These are phyloP conservation scores for Botryotinia globosa DNA, from an alignment of 2,329 filamentous ascomycete species.

Conservation along the genomic window DNA sequence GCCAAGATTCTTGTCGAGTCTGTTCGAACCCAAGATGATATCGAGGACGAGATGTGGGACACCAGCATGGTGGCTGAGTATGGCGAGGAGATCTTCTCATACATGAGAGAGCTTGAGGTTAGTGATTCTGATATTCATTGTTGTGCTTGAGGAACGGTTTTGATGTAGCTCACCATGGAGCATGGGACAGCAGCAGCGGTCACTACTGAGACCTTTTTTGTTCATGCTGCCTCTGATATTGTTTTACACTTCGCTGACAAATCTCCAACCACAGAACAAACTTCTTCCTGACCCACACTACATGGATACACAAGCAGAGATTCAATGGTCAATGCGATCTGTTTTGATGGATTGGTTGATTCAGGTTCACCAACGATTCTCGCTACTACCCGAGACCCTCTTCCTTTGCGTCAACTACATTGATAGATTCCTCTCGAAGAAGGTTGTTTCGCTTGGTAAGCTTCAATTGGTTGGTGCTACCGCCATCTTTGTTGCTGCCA, in stretches of 20 bases:
- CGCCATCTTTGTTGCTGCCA: conserved; percentile 91
- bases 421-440: conserved; percentile 90
- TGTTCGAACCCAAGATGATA: conserved; percentile 60
- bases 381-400: conserved; percentile 86
- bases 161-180: not conserved
- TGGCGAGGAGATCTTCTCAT: conserved; percentile 89
- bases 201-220: conserved; percentile 12
- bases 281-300: conserved; percentile 89
- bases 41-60: conserved; percentile 88
- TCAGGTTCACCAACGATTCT: conserved; percentile 91
- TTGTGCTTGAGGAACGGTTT: not conserved
- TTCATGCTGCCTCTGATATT: not conserved
- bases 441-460: conserved; percentile 92
- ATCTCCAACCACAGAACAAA: conserved; percentile 51
- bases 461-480: conserved; percentile 95
- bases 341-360: conserved; percentile 98
- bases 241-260: conserved; percentile 21
- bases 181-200: not conserved
- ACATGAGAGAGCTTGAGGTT: conserved; percentile 88
- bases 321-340: conserved; percentile 98
- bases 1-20: conserved; percentile 43
- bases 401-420: conserved; percentile 97
- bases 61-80: conserved; percentile 98
- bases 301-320: conserved; percentile 96
- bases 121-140: conserved; percentile 11